Evolutionary conservation across 495 filamentous ascomycete species (phyloP), one percentile per base, ranked within the genome.

Genomic region (Aspergillus coremiiformis): DNA sequence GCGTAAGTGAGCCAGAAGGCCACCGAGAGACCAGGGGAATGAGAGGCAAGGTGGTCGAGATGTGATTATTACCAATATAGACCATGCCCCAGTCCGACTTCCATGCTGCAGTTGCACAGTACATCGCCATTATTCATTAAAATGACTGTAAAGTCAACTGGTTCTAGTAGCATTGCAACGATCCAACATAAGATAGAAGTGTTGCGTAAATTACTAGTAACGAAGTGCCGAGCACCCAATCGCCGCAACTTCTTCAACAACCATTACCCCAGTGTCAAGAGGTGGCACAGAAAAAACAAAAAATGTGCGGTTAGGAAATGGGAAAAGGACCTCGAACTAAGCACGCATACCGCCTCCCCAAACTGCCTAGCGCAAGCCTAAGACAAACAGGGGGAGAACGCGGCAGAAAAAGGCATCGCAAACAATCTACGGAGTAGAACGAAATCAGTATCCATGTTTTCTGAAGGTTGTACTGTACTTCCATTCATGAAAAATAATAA

Each of bases 1-100:
- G 79, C 79, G 78, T 64, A 53, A 32, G 51, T 21, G 49, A 45
- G 49, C 44, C 17, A 27, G 19, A 39, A 41, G 33, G 20, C 32
- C 27, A 32, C 12, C 26, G 15, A 32, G 4, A 35, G n/a, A 20
- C 15, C 20, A 15, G 24, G 42, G 24, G 43, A 39, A 29, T n/a
- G 7, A 9, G 43, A 11, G n/a, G 14, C 32, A 30, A 30, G 27
- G 27, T 2, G 8, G 12, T 30, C n/a, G 0, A 5, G 9, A 14
- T 14, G 14, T n/a, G 12, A 15, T 32, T 35, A 35, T n/a, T 24
- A 45, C 22, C 11, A 24, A 45, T 29, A 45, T 35, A 32, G 9
- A 17, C 42, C 4, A 24, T n/a, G 24, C 17, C 24, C 43, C 17
- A 45, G 12, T 15, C 32, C 21, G 29, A 45, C n/a, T n/a, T 29